Conservation (phyloP, 2,329 filamentous ascomycete species). For the Trematosphaeria pertusa region DNA sequence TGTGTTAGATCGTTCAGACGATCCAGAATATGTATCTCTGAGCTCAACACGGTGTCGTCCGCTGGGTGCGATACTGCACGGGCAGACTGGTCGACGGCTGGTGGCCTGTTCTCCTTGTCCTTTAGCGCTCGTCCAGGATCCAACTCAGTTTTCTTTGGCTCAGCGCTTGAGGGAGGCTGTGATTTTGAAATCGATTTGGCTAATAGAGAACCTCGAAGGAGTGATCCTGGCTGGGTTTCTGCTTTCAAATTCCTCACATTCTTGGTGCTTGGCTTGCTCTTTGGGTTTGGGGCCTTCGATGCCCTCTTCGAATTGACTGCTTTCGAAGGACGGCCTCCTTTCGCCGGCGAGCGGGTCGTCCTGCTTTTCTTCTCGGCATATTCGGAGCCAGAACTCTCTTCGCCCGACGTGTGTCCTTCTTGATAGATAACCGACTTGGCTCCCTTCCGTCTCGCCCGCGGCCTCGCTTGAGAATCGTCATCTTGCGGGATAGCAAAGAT, state of each 20-base stretch:
- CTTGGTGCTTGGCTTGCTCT: not conserved
- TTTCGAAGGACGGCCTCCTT: constrained; percentile 1
- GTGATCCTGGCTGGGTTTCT: not conserved
- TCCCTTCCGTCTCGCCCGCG: constrained; percentile 7
- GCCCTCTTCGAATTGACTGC: not conserved
- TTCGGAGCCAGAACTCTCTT: constrained; percentile 14
- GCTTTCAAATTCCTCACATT: constrained; percentile 1
- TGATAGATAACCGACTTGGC: constrained; percentile 13
- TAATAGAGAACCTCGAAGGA: constrained; percentile 1
- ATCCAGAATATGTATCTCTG: constrained; percentile 3
- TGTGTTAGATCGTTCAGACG: not conserved
- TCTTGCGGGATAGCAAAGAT: constrained; percentile 19
- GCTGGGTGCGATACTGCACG: not conserved
- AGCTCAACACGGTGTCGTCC: not conserved
- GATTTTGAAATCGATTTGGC: not conserved
- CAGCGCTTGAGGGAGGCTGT: not conserved
- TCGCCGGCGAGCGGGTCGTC: not conserved
- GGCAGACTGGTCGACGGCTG: not conserved
- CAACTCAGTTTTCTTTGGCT: not conserved
- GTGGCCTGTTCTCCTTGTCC: not conserved
- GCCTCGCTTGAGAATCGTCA: constrained; percentile 1
- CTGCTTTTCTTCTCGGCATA: constrained; percentile 6
- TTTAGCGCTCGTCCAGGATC: not conserved
- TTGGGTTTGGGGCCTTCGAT: not conserved
- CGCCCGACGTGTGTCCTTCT: constrained; percentile 10